Conservation (phyloP, 2,329 filamentous ascomycete species). For the Dactylellina drechsleri region DNA sequence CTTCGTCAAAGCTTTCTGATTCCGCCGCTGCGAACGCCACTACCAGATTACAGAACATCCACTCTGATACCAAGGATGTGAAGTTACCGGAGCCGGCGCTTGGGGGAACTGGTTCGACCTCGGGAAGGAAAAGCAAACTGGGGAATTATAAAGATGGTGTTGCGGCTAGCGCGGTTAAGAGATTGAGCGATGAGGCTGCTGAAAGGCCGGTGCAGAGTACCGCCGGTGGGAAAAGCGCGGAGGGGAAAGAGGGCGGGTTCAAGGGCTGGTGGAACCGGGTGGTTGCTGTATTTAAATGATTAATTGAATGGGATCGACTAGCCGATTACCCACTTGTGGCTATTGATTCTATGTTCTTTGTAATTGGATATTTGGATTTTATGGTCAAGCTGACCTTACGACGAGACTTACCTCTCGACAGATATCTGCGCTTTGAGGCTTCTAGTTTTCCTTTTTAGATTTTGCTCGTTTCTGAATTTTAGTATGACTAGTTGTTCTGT, state of each 20-base stretch:
- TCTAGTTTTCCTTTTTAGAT: too few species aligned
- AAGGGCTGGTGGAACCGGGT: slow-evolving; percentile 35
- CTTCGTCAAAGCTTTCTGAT: slow-evolving; percentile 13
- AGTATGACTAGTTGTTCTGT: too few species aligned
- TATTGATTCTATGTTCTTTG: too few species aligned
- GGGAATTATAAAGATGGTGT: slow-evolving; percentile 1
- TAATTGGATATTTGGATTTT: too few species aligned
- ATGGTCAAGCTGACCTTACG: too few species aligned
- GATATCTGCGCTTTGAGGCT: too few species aligned
- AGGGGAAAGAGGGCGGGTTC: slow-evolving; percentile 23
- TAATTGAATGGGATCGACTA: too few species aligned
- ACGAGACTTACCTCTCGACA: too few species aligned
- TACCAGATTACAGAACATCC: slow-evolving; percentile 24
- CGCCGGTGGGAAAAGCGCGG: slow-evolving; percentile 7
- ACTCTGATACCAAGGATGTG: slow-evolving; percentile 20
- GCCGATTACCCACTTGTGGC: too few species aligned
- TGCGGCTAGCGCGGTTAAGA: background rate
- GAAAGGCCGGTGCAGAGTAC: background rate
- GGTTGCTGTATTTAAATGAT: slow-evolving; percentile 36
- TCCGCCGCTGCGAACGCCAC: background rate
- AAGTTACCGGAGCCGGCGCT: slow-evolving; percentile 21
- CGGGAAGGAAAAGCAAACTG: slow-evolving; percentile 14
- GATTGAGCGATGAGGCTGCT: background rate
- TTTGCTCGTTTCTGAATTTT: too few species aligned
- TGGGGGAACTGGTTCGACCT: background rate